These are phyloP conservation scores for Fraxinus paxiana DNA, from an alignment of 305 asterid species.

Conservation along the genomic window DNA sequence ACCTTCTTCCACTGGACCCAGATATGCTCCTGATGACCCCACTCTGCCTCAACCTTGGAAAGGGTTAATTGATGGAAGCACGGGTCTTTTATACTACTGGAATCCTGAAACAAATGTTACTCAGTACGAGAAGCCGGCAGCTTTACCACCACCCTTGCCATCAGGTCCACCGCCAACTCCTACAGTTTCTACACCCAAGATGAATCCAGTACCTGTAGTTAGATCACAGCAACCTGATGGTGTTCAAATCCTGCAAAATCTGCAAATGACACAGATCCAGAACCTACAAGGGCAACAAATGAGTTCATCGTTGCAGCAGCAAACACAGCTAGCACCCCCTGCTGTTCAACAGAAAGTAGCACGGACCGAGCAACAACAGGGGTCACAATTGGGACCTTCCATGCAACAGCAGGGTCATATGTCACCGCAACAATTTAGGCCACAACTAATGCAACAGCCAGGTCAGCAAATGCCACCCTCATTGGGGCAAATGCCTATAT, in stretches of 20 bases:
- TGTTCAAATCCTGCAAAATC: slow-evolving; percentile 43
- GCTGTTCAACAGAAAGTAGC: slow-evolving; percentile 38
- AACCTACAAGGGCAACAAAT: slow-evolving; percentile 41
- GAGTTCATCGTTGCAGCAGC: slow-evolving; percentile 42
- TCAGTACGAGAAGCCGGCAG: slow-evolving; percentile 74
- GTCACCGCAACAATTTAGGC: slow-evolving; percentile 46
- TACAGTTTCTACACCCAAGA: slow-evolving; percentile 46
- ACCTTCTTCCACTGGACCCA: slow-evolving; percentile 56
- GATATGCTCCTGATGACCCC: slow-evolving; percentile 93
- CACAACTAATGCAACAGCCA: slow-evolving; percentile 54
- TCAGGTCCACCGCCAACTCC: slow-evolving; percentile 71
- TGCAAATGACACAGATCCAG: slow-evolving; percentile 34
- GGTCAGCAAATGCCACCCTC: slow-evolving; percentile 53
- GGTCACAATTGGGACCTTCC: slow-evolving; percentile 47
- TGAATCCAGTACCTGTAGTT: slow-evolving; percentile 62
- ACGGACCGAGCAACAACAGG: slow-evolving; percentile 49
- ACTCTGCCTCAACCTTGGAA: slow-evolving; percentile 93
- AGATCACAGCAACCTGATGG: slow-evolving; percentile 48
- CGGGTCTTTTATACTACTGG: slow-evolving; percentile 74
- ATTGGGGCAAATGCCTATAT: slow-evolving; percentile 39
- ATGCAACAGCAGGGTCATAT: slow-evolving; percentile 49
- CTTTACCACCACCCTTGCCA: slow-evolving; percentile 67
- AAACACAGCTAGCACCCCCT: slow-evolving; percentile 37
- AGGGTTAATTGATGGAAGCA: slow-evolving; percentile 80
- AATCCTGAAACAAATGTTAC: slow-evolving; percentile 88